Percentiles rank a stretch among this genome's conserved stretches.
These are phyloP conservation scores for Yamadazyma sp. DNA, from an alignment of 1,139 yeast species.

Conservation along the genomic window DNA sequence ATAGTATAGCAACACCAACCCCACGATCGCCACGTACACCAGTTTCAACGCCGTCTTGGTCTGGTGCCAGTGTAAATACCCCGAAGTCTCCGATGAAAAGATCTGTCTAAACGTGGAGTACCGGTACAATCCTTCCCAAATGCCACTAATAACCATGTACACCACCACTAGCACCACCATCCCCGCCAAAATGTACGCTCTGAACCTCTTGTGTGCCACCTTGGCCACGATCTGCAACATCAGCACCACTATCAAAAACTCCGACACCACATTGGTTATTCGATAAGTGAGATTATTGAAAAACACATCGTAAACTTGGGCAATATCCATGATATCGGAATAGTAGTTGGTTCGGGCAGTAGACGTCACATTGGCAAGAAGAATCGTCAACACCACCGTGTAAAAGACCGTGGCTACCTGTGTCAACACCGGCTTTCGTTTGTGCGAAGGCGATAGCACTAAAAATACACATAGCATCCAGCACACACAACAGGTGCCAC, in stretches of 20 bases:
- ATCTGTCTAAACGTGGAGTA: not conserved
- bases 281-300: conserved; percentile 29
- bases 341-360: conserved; percentile 36
- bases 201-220: conserved; percentile 22
- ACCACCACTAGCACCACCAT: conserved; percentile 19
- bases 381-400: conserved; percentile 43
- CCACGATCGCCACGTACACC: conserved; percentile 28
- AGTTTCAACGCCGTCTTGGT: conserved; percentile 24
- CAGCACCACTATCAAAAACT: conserved; percentile 37
- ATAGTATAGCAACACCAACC: conserved; percentile 26
- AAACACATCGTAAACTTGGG: conserved; percentile 29
- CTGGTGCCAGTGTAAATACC: conserved; percentile 22
- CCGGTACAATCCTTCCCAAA: conserved; percentile 13
- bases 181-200: conserved; percentile 10
- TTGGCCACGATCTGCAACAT: conserved; percentile 37
- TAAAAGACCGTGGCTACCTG: conserved; percentile 47
- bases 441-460: conserved; percentile 45
- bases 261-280: conserved; percentile 30
- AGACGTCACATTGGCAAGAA: conserved; percentile 36
- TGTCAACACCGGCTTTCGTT: conserved; percentile 46
- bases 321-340: conserved; percentile 37
- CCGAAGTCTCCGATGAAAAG: not conserved
- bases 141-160: conserved; percentile 17
- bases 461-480: conserved; percentile 57
- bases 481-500: conserved; percentile 45